Percentiles rank a stretch among this genome's conserved stretches.
These are phyloP conservation scores for Lipomyces spencermartinsiae DNA, from an alignment of 805 yeast genomes.

Conservation along the genomic window DNA sequence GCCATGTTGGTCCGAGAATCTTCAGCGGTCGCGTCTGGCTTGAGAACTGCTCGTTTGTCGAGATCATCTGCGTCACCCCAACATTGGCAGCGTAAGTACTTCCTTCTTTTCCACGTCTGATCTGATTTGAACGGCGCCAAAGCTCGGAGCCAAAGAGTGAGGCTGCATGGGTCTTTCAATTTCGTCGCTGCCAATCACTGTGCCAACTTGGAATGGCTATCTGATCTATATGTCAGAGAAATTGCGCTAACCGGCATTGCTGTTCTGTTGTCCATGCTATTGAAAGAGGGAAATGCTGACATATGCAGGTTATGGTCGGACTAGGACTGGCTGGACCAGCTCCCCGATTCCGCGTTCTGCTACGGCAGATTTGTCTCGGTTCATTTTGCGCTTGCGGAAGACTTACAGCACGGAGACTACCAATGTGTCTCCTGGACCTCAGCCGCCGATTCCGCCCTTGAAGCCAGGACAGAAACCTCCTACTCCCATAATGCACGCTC, in stretches of 20 bases:
- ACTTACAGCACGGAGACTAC: constrained; percentile 7
- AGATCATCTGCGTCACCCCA: background rate
- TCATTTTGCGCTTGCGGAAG: background rate
- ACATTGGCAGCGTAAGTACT: background rate
- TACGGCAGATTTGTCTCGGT: background rate
- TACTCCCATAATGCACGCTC: background rate
- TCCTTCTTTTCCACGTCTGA: background rate
- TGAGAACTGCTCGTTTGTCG: background rate
- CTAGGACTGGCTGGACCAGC: background rate
- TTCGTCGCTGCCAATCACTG: background rate
- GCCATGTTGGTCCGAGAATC: constrained; percentile 2
- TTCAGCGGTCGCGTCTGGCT: background rate
- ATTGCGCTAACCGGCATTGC: background rate
- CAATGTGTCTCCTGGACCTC: background rate
- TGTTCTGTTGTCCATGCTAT: background rate
- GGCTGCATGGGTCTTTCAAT: background rate
- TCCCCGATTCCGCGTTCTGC: background rate
- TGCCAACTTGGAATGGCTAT: background rate
- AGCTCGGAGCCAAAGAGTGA: background rate
- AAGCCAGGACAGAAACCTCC: background rate
- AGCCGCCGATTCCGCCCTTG: constrained; percentile 1
- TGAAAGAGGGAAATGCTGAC: background rate
- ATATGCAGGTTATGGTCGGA: background rate
- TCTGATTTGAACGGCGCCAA: background rate
- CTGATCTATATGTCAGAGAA: background rate